These are phyloP conservation scores for Pyronema domesticum DNA, from an alignment of 495 filamentous ascomycete genomes.

Conservation along the genomic window DNA sequence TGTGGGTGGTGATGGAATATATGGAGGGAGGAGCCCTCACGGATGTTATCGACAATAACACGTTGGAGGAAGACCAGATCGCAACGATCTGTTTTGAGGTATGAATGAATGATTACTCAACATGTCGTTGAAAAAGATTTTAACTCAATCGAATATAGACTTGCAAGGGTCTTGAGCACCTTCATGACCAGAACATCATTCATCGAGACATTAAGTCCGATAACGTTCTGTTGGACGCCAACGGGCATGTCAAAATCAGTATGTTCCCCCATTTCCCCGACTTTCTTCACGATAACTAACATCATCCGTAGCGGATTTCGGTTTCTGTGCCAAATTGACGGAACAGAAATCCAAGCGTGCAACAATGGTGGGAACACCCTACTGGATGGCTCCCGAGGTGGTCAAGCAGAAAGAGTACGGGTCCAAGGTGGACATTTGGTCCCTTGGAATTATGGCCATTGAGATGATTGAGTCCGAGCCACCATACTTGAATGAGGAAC, in stretches of 20 bases:
- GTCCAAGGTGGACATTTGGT: constrained; percentile 97
- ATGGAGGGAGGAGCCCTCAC: constrained; percentile 98
- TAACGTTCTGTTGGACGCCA: constrained; percentile 84
- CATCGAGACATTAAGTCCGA: constrained; percentile 99
- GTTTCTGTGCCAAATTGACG: constrained; percentile 96
- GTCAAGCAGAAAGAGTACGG: constrained; percentile 99
- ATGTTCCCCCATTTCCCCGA: constrained; percentile 26
- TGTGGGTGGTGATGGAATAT: constrained; percentile 99
- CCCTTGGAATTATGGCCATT: constrained; percentile 97
- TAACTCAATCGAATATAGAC: constrained; percentile 38
- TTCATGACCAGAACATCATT: constrained; percentile 91
- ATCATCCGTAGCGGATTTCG: constrained; percentile 62
- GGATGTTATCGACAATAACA: constrained; percentile 96
- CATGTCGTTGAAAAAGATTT: background rate
- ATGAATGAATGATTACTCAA: constrained; percentile 13
- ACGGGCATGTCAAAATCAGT: constrained; percentile 97
- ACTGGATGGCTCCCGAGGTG: constrained; percentile 99
- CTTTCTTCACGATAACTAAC: background rate
- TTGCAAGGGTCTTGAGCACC: constrained; percentile 81
- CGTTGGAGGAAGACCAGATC: constrained; percentile 88
- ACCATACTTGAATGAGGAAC: constrained; percentile 94
- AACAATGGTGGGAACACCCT: constrained; percentile 97
- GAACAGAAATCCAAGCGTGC: constrained; percentile 92
- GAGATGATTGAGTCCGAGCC: constrained; percentile 99
- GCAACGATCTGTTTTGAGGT: constrained; percentile 95